These are phyloP conservation scores for Vaccinium vitisidaea DNA, from an alignment of 148 eudicot species.

Conservation along the genomic window DNA sequence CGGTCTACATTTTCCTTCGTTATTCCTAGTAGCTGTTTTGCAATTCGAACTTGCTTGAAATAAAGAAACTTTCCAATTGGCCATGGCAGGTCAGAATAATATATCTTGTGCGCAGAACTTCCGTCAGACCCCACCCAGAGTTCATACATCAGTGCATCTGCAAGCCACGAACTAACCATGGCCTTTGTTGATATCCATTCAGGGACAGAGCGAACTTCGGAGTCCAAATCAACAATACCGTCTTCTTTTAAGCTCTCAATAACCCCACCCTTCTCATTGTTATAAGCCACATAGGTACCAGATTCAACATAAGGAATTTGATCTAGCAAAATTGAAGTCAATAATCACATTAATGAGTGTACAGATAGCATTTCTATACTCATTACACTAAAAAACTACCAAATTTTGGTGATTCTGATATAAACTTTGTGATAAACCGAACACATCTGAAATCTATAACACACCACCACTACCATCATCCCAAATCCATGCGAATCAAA, in stretches of 20 bases:
- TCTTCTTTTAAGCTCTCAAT: constrained; percentile 71
- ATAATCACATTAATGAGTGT: constrained; percentile 9
- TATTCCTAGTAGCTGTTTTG: constrained; percentile 66
- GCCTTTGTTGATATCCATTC: constrained; percentile 83
- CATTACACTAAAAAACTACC: neutral
- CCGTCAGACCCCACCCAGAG: constrained; percentile 78
- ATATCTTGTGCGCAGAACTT: constrained; percentile 55
- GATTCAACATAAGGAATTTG: constrained; percentile 89
- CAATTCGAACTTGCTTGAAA: constrained; percentile 48
- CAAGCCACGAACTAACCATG: constrained; percentile 78
- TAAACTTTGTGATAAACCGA: neutral
- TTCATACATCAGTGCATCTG: constrained; percentile 74
- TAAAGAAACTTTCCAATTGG: constrained; percentile 74
- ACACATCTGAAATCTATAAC: neutral
- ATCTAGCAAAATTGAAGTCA: constrained; percentile 43
- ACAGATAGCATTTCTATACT: neutral
- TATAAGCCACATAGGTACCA: constrained; percentile 74
- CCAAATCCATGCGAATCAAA: neutral
- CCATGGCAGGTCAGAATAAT: constrained; percentile 84
- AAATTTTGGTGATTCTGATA: neutral
- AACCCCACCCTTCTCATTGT: constrained; percentile 89
- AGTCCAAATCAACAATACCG: constrained; percentile 73
- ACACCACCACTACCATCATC: neutral
- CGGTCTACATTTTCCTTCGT: constrained; percentile 77
- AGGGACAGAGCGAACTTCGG: constrained; percentile 47